Percentiles rank a stretch among this genome's conserved stretches.
phyloP scores from a whole-genome alignment of 2,329 filamentous ascomycete genomes.

The Verticillium alfalfae region DNA sequence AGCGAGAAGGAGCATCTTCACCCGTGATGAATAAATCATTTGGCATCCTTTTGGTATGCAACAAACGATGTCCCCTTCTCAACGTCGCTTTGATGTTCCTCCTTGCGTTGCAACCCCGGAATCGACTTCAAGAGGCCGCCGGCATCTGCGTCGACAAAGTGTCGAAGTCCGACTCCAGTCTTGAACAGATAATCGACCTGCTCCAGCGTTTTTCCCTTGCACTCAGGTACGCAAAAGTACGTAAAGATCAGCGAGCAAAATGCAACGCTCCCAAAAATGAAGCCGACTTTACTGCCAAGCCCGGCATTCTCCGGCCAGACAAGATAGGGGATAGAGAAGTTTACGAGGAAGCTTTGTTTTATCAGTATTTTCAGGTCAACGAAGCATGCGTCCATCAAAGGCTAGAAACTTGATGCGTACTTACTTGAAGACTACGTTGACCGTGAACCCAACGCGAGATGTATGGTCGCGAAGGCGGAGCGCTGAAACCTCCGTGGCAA shows the following conservation, averaged over 20 bases:
- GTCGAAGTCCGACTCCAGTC: slow-evolving; percentile 8
- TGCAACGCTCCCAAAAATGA: slow-evolving; percentile 12
- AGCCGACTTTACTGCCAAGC: slow-evolving; percentile 18
- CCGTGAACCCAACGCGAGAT: slow-evolving; percentile 9
- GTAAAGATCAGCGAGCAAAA: slow-evolving; percentile 9
- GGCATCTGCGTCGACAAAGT: slow-evolving; percentile 7
- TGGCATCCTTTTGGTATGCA: background rate
- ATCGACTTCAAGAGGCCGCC: background rate
- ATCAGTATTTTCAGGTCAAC: background rate
- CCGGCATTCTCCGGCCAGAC: slow-evolving; percentile 24
- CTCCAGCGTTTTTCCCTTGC: slow-evolving; percentile 14
- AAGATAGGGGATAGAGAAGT: slow-evolving; percentile 31
- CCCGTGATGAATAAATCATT: background rate
- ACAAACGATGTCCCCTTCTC: background rate
- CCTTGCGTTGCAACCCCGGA: background rate
- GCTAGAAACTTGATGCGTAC: background rate
- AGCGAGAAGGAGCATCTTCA: too few species aligned
- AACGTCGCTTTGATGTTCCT: background rate
- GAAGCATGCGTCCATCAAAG: background rate
- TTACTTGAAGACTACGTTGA: slow-evolving; percentile 11
- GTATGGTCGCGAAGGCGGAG: slow-evolving; percentile 23
- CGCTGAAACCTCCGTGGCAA: slow-evolving; percentile 26
- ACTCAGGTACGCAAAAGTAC: slow-evolving; percentile 14
- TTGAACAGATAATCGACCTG: slow-evolving; percentile 17
- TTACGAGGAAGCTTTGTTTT: slow-evolving; percentile 23